Evolutionary conservation across 768 basidiomycete species (phyloP), one percentile per base, ranked within the genome.

Genomic region (Naganishia kalamii): DNA sequence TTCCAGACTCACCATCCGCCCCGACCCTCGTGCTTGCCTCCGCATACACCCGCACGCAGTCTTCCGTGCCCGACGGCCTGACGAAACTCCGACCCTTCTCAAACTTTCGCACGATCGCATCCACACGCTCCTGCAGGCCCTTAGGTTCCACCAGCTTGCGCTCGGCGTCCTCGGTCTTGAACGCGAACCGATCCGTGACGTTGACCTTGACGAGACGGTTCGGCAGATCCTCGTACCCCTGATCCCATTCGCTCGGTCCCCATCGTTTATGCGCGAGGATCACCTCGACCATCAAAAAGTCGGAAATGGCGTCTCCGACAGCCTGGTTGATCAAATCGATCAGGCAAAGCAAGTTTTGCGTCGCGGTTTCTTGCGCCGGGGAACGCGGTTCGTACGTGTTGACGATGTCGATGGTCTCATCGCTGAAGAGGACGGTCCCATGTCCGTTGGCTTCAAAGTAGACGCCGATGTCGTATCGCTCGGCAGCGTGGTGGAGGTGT

Each of bases 401-500:
- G 43, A 99, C 81, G 48, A 77, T 83, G 25, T 84, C 80, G 63
- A 87, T 82, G 3, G 91, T 88, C 21, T 83, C 76, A 7, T 83
- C 84, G 13, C 96, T 97, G 81, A 99, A 98, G 62, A 98, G 79
- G 50, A 98, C 91, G 2, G 96, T 99, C 33, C 96, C 96, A 71
- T 99, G 96, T 2, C 96, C 96, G 75, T 99, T 99, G 35, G 96
- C 96, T 78, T 99, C 96, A 72, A 99, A 99, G 80, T 99, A 99
- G 48, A 99, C 90, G n/a, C 96, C 96, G 62, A 99, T 84, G 74
- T 91, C 85, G 78, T 87, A 98, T 72, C 86, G 85, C 72, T 93
- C 90, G 12, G 96, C 96, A 17, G 93, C 96, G 74, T 97, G 93
- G 76, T 99, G 96, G 51, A 98, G 85, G 76, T 98, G 89, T 79